Base-by-base conservation (phyloP, 192 early-diverging fungal species). In the Rhizophagus clarus region DNA sequence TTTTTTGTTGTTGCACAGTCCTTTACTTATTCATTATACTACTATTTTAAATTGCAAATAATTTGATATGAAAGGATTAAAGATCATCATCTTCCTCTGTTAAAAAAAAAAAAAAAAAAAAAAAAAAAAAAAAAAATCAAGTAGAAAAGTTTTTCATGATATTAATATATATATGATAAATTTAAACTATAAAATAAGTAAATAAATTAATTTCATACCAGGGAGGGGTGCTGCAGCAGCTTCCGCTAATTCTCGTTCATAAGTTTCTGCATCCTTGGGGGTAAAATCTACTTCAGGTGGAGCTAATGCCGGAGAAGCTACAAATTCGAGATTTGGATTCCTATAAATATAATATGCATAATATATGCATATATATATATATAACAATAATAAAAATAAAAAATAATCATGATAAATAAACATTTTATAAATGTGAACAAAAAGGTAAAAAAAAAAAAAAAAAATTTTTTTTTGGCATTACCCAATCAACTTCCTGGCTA, bases 401-500 rank as follows among this genome's bases (percentile, higher is more conserved):
- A 34, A 34, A 32, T 29, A 9, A 67, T 29, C 14, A 34, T 67
- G 11, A 67, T 67, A 28, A 12, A 28, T 12, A 37, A 31, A 29
- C 12, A 29, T 29, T 12, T 68, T 17, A 42, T 17, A 34, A 11
- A 63, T 3, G 4, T 31, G 51, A 17, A 22, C 20, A 8, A 9
- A n/a, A n/a, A n/a, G n/a, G n/a, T n/a, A n/a, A n/a, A 4, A 22
- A 5, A 69, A 37, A n/a, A 22, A 37, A 37, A 14, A 40, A 40
- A 22, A 69, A 9, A 24, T 22, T 7, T 20, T 20, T 20, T 34
- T 17, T 7, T 51, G 20, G 26, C 86, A 42, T 42, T 84, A 91
- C 89, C 85, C 98, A 78, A 94, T 88, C 77, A 99, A 90, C 93
- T 99, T 98, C 81, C 98, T 93, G 31, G 97, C 97, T 79, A 99